Evolutionary conservation across 176 grass and related monocot genomes (phyloP).

Genomic region (Hyparrhenia diplandra): DNA sequence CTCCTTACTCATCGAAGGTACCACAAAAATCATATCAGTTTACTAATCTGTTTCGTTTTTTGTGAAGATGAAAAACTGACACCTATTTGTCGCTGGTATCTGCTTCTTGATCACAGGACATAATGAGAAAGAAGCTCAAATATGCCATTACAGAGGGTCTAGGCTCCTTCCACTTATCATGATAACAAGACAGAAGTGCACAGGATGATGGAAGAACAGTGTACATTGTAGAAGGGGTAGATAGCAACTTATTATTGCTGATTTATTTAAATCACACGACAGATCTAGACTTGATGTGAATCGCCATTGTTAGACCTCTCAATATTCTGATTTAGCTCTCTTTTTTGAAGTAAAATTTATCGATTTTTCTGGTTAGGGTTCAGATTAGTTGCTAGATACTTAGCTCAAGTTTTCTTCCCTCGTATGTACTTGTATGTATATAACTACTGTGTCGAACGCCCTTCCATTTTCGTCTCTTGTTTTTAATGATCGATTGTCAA

Average conservation of each 20-base stretch:
- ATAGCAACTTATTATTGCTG: neutral
- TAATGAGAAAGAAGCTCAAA: slow-evolving; percentile 48
- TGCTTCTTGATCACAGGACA: slow-evolving; percentile 32
- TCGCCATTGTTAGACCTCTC: neutral
- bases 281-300: neutral
- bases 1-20: slow-evolving; percentile 77
- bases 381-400: slow-evolving; percentile 1
- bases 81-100: neutral
- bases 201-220: neutral
- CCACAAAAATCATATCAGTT: neutral
- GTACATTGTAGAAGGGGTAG: slow-evolving; percentile 11
- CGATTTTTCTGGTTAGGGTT: neutral
- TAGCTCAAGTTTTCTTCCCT: neutral
- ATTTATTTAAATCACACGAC: neutral
- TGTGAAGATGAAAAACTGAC: neutral
- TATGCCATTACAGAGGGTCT: slow-evolving; percentile 45
- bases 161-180: slow-evolving; percentile 59
- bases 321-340: neutral
- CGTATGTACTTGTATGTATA: neutral
- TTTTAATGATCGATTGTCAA: neutral
- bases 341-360: neutral
- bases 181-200: neutral
- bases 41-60: neutral
- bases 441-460: neutral
- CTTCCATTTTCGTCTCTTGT: neutral